These are phyloP conservation scores for Withania somnifera DNA, from an alignment of 305 asterid species.

Conservation along the genomic window DNA sequence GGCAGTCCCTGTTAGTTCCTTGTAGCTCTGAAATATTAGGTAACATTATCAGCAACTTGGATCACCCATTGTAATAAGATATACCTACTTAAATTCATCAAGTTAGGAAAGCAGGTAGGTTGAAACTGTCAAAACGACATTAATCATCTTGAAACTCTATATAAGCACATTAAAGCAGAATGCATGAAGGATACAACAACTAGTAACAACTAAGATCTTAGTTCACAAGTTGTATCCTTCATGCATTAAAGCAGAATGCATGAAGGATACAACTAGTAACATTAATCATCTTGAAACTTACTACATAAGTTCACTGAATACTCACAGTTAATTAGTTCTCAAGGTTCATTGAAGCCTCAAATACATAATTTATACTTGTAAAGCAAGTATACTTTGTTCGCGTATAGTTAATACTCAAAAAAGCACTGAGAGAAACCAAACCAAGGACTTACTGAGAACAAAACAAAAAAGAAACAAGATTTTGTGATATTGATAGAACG, in stretches of 20 bases:
- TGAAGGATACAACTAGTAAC: too few species aligned
- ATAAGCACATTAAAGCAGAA: background rate
- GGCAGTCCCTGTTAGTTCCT: slow-evolving; percentile 62
- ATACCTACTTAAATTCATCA: background rate
- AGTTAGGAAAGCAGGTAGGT: background rate
- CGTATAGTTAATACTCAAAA: background rate
- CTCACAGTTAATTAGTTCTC: background rate
- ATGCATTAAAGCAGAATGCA: too few species aligned
- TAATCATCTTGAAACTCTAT: background rate
- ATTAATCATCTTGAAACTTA: too few species aligned
- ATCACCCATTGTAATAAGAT: background rate
- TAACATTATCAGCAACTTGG: slow-evolving; percentile 1
- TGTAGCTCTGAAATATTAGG: slow-evolving; percentile 71
- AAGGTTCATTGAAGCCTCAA: background rate
- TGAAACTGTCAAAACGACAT: background rate
- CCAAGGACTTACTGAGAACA: background rate
- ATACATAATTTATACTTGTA: background rate
- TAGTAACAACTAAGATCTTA: background rate
- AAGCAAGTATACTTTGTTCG: background rate
- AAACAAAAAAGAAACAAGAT: background rate
- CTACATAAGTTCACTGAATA: too few species aligned
- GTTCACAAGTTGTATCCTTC: too few species aligned
- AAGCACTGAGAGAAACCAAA: background rate
- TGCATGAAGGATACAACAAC: background rate
- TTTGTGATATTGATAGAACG: background rate